phyloP scores from a whole-genome alignment of 164 flowering plant genomes.

The Sextonia rubra region DNA sequence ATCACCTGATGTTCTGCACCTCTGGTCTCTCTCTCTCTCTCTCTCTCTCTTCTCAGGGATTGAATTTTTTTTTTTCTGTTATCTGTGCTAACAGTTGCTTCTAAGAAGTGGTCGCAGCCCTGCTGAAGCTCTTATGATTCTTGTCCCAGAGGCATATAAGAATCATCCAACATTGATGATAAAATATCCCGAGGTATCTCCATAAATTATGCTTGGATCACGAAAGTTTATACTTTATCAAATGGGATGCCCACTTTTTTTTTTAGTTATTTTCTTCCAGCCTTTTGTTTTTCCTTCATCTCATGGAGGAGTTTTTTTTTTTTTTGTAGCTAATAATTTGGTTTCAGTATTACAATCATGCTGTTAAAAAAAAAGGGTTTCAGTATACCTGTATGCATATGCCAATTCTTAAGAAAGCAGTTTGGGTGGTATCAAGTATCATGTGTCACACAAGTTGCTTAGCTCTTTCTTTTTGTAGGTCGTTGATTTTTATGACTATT shows the following conservation, averaged over 20 bases:
- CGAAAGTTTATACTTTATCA: too few relatives aligned
- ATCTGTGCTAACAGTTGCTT: conserved; percentile 48
- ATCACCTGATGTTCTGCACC: neutral
- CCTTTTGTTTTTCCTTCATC: neutral
- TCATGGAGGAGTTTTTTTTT: neutral
- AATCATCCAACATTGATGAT: conserved; percentile 89
- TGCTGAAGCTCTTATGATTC: conserved; percentile 96
- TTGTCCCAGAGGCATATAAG: conserved; percentile 98
- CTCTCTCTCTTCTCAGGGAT: neutral
- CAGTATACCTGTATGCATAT: neutral
- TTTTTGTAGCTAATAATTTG: neutral
- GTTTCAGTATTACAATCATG: too few relatives aligned
- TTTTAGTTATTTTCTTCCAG: too few relatives aligned
- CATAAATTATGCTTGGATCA: neutral
- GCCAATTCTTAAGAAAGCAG: neutral
- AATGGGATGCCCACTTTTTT: neutral
- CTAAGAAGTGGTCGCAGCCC: conserved; percentile 93
- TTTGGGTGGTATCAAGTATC: neutral
- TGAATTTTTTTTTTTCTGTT: conserved; percentile 4
- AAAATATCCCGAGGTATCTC: conserved; percentile 92
- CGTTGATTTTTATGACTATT: conserved; percentile 88
- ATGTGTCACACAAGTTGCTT: conserved; percentile 2
- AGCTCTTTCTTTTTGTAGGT: conserved; percentile 39
- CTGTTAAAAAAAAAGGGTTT: neutral
- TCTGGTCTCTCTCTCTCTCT: too few relatives aligned